phyloP scores from a whole-genome alignment of 2,329 filamentous ascomycete species.

The Aspergillus tanneri region DNA sequence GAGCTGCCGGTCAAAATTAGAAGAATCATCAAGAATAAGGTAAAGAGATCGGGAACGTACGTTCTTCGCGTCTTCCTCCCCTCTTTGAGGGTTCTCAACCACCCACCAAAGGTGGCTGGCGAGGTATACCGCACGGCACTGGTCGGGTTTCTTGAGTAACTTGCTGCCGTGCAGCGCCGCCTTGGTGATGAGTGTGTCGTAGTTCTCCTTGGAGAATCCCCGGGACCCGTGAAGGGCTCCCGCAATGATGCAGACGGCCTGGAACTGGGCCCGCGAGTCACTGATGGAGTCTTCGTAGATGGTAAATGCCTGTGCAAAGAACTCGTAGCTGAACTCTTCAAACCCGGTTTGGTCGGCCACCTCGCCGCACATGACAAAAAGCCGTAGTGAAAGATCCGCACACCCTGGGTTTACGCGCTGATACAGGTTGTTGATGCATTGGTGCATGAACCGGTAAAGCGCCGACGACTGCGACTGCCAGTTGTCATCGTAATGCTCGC shows the following conservation, averaged over 20 bases:
- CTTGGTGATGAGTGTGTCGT: conserved; percentile 97
- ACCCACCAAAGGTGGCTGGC: conserved; percentile 99
- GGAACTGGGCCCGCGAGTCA: conserved; percentile 95
- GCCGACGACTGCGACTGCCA: conserved; percentile 73
- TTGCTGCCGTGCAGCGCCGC: conserved; percentile 96
- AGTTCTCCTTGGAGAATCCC: conserved; percentile 94
- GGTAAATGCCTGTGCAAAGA: conserved; percentile 96
- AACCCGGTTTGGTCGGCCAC: conserved; percentile 87
- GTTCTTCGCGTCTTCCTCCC: conserved; percentile 76
- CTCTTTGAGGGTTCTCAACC: conserved; percentile 72
- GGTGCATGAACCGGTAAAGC: conserved; percentile 94
- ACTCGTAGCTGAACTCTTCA: conserved; percentile 96
- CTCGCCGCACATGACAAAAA: conserved; percentile 90
- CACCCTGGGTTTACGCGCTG: conserved; percentile 77
- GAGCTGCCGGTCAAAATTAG: conserved; percentile 55
- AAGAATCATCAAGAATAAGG: conserved; percentile 4
- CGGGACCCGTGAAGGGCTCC: conserved; percentile 83
- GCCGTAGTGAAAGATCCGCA: conserved; percentile 80
- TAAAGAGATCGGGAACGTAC: conserved; percentile 52
- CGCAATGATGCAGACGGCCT: conserved; percentile 92
- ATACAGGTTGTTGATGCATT: conserved; percentile 80
- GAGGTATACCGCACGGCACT: conserved; percentile 93
- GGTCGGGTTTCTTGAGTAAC: conserved; percentile 93
- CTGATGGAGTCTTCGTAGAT: conserved; percentile 96
- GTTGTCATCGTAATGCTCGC: conserved; percentile 81